A percentile compares a stretch with the other conserved stretches of the same genome.
Conservation (phyloP, 164 flowering plant species). For the Vitis cinerea region DNA sequence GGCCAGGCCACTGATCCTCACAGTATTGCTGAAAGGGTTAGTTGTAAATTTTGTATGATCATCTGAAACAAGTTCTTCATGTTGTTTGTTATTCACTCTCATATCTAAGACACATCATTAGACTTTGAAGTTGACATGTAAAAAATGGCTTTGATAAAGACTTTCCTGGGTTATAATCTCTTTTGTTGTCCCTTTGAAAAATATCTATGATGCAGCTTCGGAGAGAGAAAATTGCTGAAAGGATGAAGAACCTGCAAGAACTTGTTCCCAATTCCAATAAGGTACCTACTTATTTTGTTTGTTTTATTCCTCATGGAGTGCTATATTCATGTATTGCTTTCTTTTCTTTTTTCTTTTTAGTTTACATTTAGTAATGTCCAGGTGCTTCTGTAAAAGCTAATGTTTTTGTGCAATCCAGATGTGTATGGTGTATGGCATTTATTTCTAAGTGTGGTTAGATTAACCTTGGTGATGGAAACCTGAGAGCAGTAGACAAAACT, state of each 20-base stretch:
- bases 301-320: background rate
- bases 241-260: slow-evolving; percentile 65
- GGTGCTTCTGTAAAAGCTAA: background rate
- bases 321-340: too few relatives aligned
- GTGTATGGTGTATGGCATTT: background rate
- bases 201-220: slow-evolving; percentile 40
- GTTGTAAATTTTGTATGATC: slow-evolving; percentile 5
- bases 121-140: background rate
- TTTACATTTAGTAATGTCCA: background rate
- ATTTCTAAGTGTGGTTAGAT: background rate
- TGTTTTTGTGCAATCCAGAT: background rate
- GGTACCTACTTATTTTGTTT: slow-evolving; percentile 27
- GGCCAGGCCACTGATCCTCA: slow-evolving; percentile 76
- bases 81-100: background rate
- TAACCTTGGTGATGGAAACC: background rate
- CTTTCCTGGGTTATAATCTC: background rate
- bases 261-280: slow-evolving; percentile 61
- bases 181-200: background rate
- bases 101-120: too few relatives aligned
- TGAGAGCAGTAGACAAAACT: background rate
- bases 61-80: background rate
- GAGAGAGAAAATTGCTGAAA: slow-evolving; percentile 62
- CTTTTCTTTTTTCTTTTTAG: too few relatives aligned
- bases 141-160: background rate
- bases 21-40: slow-evolving; percentile 68